Base-by-base conservation (phyloP, 257 asterid genomes). In the Solanum sejunctum region DNA sequence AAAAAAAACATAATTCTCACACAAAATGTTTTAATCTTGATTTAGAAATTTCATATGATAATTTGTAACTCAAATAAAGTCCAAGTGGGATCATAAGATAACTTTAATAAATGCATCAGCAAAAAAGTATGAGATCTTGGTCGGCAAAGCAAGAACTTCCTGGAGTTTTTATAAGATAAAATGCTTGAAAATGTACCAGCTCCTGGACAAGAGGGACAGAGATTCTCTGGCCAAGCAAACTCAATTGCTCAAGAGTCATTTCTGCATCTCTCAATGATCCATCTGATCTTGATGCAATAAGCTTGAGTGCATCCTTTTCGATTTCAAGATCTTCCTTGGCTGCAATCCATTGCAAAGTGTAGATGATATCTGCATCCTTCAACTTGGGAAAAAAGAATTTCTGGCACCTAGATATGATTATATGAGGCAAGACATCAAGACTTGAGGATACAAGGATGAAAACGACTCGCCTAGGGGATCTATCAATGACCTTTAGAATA, bases 201-300 rank as follows among this genome's bases (percentile, higher is more conserved):
- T 95, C 97, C 86, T 94, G 98, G 18, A 94, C 98, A 84, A 92
- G 88, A 82, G 95, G 88, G 54, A 92, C 91, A 43, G 98, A 90
- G 83, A 95, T 89, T 88, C 89, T 93, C 92, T 90, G 94, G 72
- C 99, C 99, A 6, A 95, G 93, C 85, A 95, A 90, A 86, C 97
- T 92, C 91, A 95, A 81, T 83, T 95, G 98, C 70, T 94, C 99
- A 69, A 95, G 89, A 47, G 99, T 95, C 99, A 94, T 95, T 91
- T 95, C 99, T 45, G 98, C 99, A 84, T 95, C 99, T 81, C 98
- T 91, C 85, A 95, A 83, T 58, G 99, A 95, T 84, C 99, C 99
- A 83, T 94, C 94, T 20, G 98, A 94, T 85, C 92, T 93, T 52
- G 97, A 93, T 36, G 99, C 95, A 86, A 93, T 92, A 82, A 95